Evolutionary conservation across 139 green algal genomes (phyloP).

Genomic region (Coelastrella sp.): DNA sequence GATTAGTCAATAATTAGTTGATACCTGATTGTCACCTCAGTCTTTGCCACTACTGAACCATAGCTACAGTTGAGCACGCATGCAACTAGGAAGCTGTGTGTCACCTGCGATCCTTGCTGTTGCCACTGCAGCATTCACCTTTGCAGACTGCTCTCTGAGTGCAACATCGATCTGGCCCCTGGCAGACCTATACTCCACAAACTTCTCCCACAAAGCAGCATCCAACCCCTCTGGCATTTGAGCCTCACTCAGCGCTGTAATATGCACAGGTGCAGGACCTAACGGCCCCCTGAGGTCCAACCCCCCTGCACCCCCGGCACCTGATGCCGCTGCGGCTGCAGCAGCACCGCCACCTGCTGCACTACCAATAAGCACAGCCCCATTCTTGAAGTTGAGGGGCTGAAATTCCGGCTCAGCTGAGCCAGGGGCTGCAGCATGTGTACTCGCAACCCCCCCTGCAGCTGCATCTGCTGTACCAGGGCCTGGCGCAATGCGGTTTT

Average conservation of each 20-base stretch:
- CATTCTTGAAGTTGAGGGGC: neutral
- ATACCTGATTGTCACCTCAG: too few species aligned
- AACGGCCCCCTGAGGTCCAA: constrained; percentile 22
- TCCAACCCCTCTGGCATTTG: constrained; percentile 60
- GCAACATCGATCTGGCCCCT: constrained; percentile 44
- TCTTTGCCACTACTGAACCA: too few species aligned
- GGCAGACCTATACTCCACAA: constrained; percentile 43
- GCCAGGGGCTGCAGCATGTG: neutral
- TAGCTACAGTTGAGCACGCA: neutral
- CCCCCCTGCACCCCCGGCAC: neutral
- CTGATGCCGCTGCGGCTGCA: neutral
- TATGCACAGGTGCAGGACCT: constrained; percentile 23
- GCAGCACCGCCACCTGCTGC: constrained; percentile 12
- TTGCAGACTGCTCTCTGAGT: constrained; percentile 18
- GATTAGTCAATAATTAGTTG: too few species aligned
- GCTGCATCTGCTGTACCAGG: neutral
- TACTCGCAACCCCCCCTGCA: neutral
- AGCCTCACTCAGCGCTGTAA: constrained; percentile 17
- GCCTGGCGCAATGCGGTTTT: constrained; percentile 11
- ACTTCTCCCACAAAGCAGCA: constrained; percentile 48
- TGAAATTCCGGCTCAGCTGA: constrained; percentile 26
- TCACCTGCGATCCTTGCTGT: neutral
- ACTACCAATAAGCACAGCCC: neutral
- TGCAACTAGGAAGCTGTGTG: neutral
- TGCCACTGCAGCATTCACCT: neutral